Percentiles rank a stretch among this genome's conserved stretches.
phyloP scores from a whole-genome alignment of 129 eudicot species.

The Rutidosis leptorrhynchoides region DNA sequence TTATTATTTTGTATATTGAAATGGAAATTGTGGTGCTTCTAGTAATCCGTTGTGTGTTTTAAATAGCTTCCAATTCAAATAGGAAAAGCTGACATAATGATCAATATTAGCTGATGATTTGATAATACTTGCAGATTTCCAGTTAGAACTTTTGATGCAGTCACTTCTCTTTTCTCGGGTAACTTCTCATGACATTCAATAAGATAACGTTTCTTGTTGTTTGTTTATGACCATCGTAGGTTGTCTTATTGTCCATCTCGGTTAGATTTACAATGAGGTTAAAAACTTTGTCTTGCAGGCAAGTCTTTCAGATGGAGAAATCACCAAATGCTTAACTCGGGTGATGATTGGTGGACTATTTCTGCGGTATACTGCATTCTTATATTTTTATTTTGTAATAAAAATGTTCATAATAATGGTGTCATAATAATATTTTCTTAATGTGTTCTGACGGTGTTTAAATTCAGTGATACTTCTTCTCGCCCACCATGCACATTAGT shows the following conservation, averaged over 20 bases:
- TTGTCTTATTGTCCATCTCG: constrained; percentile 9
- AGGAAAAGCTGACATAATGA: constrained; percentile 3
- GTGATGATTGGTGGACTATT: constrained; percentile 79
- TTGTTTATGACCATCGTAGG: constrained; percentile 2
- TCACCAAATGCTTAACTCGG: constrained; percentile 63
- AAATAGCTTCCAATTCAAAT: background rate
- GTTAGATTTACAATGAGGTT: constrained; percentile 11
- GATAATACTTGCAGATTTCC: constrained; percentile 71
- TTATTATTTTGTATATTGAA: constrained; percentile 5
- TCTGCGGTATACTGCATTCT: constrained; percentile 53
- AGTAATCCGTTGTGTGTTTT: constrained; percentile 4
- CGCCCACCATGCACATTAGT: constrained; percentile 88
- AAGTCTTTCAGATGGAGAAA: constrained; percentile 86
- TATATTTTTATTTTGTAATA: constrained; percentile 15
- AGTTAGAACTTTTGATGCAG: constrained; percentile 93
- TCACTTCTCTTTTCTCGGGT: constrained; percentile 93
- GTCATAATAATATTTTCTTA: constrained; percentile 10
- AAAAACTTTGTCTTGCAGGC: constrained; percentile 50
- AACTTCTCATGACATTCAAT: constrained; percentile 24
- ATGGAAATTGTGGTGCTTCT: constrained; percentile 15
- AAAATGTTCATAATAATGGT: constrained; percentile 13
- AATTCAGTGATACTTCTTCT: constrained; percentile 89
- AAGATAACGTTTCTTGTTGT: background rate
- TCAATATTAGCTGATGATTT: constrained; percentile 24
- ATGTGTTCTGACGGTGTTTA: constrained; percentile 20